Conservation (phyloP, 306 rosid genomes). For the Citrullus colocynthis region DNA sequence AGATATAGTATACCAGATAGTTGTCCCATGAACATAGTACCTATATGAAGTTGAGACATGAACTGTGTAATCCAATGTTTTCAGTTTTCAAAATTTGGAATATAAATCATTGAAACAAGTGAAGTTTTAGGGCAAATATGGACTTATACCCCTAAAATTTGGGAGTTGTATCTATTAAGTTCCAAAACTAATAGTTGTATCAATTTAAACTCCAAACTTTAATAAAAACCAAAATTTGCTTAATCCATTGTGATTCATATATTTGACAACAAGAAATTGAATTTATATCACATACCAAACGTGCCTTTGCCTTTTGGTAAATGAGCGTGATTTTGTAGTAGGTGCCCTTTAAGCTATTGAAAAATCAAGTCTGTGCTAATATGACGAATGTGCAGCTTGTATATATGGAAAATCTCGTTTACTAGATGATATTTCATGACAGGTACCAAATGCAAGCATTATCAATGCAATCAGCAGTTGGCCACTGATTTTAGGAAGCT, state of each 20-base stretch:
- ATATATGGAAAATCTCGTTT: neutral
- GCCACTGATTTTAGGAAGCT: conserved; percentile 76
- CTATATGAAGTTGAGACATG: neutral
- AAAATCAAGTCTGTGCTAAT: neutral
- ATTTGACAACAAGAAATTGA: neutral
- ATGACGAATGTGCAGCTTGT: neutral
- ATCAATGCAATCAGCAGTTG: conserved; percentile 57
- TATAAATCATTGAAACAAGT: neutral
- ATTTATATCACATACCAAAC: neutral
- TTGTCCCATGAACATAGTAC: neutral
- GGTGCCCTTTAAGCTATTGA: neutral
- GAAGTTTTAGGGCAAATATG: no score
- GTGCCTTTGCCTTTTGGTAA: neutral
- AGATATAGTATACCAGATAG: neutral
- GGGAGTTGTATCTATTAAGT: no score
- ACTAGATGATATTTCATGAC: conserved; percentile 13
- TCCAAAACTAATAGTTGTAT: no score
- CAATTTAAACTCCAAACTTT: no score
- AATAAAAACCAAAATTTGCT: neutral
- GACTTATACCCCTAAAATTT: no score
- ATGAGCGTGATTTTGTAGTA: neutral
- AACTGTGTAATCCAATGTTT: neutral
- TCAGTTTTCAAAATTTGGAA: neutral
- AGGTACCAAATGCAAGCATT: conserved; percentile 47
- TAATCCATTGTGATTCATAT: neutral